Base-by-base conservation (phyloP, 2,329 filamentous ascomycete genomes). In the Aspergillus sp. region DNA sequence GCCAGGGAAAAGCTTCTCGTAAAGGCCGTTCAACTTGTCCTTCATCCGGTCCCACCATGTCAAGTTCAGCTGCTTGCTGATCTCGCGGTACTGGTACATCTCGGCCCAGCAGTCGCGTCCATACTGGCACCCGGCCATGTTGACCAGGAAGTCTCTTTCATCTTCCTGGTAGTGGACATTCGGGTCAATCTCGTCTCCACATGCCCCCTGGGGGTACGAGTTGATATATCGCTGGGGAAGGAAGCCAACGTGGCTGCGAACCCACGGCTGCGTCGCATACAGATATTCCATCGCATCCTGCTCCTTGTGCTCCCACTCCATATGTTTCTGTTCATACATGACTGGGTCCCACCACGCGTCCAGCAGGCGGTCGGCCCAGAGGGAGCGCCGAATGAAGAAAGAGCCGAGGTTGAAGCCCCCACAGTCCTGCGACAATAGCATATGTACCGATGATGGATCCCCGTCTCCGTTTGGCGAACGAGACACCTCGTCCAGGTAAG, bases 281-380 rank as follows among this genome's bases (percentile, higher is more conserved):
- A 99, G 83, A 78, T 96, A 90, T 79, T 97, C 93, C 45, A 99
- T 81, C 1, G 93, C 92, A 73, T 98, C 93, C 78, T 99, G 95
- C 76, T 99, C 95, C 76, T 98, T 98, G 82, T 99, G 95, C 72
- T 95, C 93, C 95, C 95, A 99, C 64, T 95, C 87, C 93, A 97
- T 97, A 76, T 99, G 95, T 74, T 92, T 96, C 79, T 99, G 95
- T 79, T 99, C 95, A 76, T 99, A 99, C 59, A 90, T 87, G 30
- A 98, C 93, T 0, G 95, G 95, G 71, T 99, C 95, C 95, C 95
- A 99, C 95, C 95, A 99, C 55, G 97, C 85, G 72, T 99, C 95
- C 38, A 99, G 85, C 17, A 99, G 80, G 4, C 92, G 89, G 70
- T 98, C 94, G 0, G 93, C 91, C 91, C 93, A 99, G 25, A 87